Evolutionary conservation across 768 basidiomycete species (phyloP).

Genomic region (Sarcomyxa edulis): DNA sequence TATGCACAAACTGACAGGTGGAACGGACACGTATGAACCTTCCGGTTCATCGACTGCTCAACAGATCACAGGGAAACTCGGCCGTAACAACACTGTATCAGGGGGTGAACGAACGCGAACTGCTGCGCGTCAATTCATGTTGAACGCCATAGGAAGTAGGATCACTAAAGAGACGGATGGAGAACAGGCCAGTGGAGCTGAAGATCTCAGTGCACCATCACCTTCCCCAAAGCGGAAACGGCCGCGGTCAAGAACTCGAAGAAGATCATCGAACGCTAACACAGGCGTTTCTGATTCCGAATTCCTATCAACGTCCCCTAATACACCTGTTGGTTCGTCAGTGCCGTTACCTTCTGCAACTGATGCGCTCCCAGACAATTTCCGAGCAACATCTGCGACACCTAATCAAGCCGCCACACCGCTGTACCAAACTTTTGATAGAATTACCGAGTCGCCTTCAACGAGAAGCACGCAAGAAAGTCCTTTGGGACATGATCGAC

Average conservation of each 20-base stretch:
- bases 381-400: constrained; percentile 37
- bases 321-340: constrained; percentile 53
- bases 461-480: constrained; percentile 13
- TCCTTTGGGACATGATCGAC: constrained; percentile 32
- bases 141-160: constrained; percentile 56
- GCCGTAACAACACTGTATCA: constrained; percentile 76
- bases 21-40: constrained; percentile 56
- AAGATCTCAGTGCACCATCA: constrained; percentile 39
- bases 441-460: constrained; percentile 17
- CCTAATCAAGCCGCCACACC: constrained; percentile 34
- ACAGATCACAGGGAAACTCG: constrained; percentile 34
- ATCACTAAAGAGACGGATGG: constrained; percentile 57
- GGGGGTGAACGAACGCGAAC: constrained; percentile 74
- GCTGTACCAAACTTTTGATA: constrained; percentile 25
- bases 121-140: constrained; percentile 64
- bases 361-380: constrained; percentile 26
- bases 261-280: constrained; percentile 38
- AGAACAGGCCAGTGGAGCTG: constrained; percentile 55
- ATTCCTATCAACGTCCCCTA: constrained; percentile 43
- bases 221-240: constrained; percentile 44
- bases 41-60: constrained; percentile 45
- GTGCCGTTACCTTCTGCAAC: constrained; percentile 43
- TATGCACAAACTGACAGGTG: constrained; percentile 82
- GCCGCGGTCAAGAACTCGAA: constrained; percentile 48
- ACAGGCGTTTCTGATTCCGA: constrained; percentile 50